phyloP scores from a whole-genome alignment of 176 grass and related monocot genomes.

The Carex cristatella region DNA sequence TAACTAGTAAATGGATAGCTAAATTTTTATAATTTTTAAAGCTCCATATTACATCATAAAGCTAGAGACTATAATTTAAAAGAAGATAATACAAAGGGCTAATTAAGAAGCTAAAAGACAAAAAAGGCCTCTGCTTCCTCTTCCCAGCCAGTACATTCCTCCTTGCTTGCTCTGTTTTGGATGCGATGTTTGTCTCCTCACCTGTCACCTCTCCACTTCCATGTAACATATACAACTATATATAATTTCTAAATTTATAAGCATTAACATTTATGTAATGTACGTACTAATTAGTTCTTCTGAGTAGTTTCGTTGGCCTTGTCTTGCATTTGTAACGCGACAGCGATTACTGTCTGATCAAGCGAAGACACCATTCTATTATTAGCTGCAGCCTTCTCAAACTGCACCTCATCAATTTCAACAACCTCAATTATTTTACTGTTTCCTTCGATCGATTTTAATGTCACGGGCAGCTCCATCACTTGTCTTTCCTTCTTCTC shows the following conservation, averaged over 20 bases:
- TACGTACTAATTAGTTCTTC: slow-evolving; percentile 8
- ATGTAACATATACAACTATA: neutral
- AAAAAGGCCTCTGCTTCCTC: slow-evolving; percentile 23
- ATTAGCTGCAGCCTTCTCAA: slow-evolving; percentile 68
- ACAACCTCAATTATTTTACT: slow-evolving; percentile 50
- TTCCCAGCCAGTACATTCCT: slow-evolving; percentile 23
- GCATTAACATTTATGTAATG: neutral
- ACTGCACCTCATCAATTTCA: slow-evolving; percentile 59
- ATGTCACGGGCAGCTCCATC: slow-evolving; percentile 54
- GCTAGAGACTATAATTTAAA: neutral
- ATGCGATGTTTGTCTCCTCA: neutral
- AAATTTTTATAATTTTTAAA: neutral
- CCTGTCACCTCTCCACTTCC: slow-evolving; percentile 17
- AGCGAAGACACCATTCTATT: slow-evolving; percentile 32
- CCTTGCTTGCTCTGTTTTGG: slow-evolving; percentile 4
- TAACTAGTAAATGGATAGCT: neutral
- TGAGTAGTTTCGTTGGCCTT: slow-evolving; percentile 36
- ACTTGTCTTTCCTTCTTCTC: slow-evolving; percentile 61
- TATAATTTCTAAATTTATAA: neutral
- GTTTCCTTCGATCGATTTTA: slow-evolving; percentile 54
- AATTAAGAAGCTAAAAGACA: slow-evolving; percentile 11
- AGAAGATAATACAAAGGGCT: slow-evolving; percentile 11
- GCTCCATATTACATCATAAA: neutral
- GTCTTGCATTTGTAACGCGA: slow-evolving; percentile 31
- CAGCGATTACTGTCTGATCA: slow-evolving; percentile 18